Conservation (phyloP, 805 yeast species). For the Kregervanrija pseudodelftensis region DNA sequence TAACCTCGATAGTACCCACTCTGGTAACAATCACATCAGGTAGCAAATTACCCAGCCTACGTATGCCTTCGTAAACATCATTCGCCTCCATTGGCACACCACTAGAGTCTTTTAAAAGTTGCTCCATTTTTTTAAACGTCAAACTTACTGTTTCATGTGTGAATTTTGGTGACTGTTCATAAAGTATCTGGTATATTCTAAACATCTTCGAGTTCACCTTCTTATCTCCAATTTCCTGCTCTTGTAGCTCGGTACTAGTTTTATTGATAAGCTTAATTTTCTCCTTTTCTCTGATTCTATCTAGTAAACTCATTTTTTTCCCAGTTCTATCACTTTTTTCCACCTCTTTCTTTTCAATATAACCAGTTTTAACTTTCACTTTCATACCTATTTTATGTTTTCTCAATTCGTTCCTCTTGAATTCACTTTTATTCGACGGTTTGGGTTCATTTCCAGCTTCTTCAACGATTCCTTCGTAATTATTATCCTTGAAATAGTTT, state of each 20-base stretch:
- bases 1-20: constrained; percentile 15
- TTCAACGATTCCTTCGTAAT: not conserved
- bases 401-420: not conserved
- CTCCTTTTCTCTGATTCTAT: constrained; percentile 35
- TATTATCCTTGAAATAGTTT: too few species aligned
- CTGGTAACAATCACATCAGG: constrained; percentile 9
- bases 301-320: constrained; percentile 26
- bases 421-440: not conserved
- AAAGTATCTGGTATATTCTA: constrained; percentile 9
- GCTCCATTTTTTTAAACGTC: constrained; percentile 11
- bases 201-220: too few species aligned
- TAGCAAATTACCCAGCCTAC: constrained; percentile 6
- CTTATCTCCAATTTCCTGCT: too few species aligned
- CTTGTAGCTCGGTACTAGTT: constrained; percentile 16
- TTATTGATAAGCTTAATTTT: constrained; percentile 14
- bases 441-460: too few species aligned
- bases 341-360: not conserved
- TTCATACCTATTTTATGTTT: not conserved
- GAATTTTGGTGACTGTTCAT: constrained; percentile 16
- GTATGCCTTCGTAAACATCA: constrained; percentile 12
- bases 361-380: not conserved
- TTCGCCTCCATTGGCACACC: constrained; percentile 11
- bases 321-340: not conserved
- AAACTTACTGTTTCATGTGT: constrained; percentile 6
- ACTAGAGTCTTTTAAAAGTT: constrained; percentile 17